Evolutionary conservation across 441 rosid genomes (phyloP), one percentile per base, ranked within the genome.

Genomic region (Gossypium schwendimanii): DNA sequence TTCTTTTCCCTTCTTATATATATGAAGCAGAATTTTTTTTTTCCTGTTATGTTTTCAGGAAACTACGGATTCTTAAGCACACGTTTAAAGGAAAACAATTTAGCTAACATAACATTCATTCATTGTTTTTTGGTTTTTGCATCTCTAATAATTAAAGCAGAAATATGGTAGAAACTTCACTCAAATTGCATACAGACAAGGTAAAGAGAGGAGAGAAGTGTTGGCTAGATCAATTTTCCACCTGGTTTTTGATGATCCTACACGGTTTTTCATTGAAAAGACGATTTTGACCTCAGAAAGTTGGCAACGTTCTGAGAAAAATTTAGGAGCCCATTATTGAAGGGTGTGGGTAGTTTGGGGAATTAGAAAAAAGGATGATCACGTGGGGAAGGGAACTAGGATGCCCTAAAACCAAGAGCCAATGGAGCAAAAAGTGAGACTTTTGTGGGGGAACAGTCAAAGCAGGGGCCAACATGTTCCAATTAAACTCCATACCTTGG

Each of bases 271-370:
- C 9, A 2, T 0, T 0, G 18, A 67, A 82, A 80, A 73, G 82
- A 80, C 82, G 69, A 15, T 1, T 75, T 2, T 80, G 18, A 1
- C 76, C 79, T 31, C 31, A 0, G 14, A 41, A 77, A 59, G 55
- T 12, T 3, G 21, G 72, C 15, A 23, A 11, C 57, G 0, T 33
- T 33, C 6, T 33, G 39, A 33, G 39, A 33, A 33, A 33, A 33
- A 6, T 33, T 33, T 7, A 2, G 7, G 0, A 0, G 1, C 12
- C 11, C 5, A 4, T 39, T 2, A 50, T 55, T 36, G 41, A 23
- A 3, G 15, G 17, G 36, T 3, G 21, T 57, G 76, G 81, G 60
- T 10, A 9, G 70, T n/a, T 69, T 76, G 70, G 64, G 71, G 41
- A 9, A 71, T 11, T 59, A 10, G 9, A 0, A 1, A 23, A 57